These are phyloP conservation scores for Paratinospora sagittata DNA, from an alignment of 164 flowering plant genomes.

Conservation along the genomic window DNA sequence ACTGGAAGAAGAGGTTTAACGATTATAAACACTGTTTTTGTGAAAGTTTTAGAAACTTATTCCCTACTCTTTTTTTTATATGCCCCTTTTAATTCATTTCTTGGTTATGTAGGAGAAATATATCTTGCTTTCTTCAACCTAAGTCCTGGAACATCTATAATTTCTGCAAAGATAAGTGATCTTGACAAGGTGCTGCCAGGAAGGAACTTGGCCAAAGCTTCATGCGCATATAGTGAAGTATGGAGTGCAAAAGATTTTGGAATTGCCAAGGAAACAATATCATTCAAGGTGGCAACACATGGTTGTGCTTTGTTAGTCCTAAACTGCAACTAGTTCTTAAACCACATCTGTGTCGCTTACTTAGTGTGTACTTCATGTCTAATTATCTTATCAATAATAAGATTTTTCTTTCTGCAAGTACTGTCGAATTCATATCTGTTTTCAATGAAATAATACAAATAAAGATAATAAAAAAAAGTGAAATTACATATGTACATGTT, in stretches of 20 bases:
- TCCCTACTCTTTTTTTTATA: background rate
- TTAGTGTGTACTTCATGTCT: too few relatives aligned
- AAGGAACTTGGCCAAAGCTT: constrained; percentile 19
- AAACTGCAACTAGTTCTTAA: constrained; percentile 2
- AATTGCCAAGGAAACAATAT: constrained; percentile 20
- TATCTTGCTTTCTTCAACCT: constrained; percentile 78
- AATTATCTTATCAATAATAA: too few relatives aligned
- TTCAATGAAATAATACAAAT: too few relatives aligned
- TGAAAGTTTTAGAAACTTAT: background rate
- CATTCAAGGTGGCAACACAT: constrained; percentile 18
- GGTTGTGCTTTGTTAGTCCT: constrained; percentile 16
- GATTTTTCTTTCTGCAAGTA: too few relatives aligned
- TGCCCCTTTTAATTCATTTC: constrained; percentile 1
- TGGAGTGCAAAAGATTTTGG: constrained; percentile 56
- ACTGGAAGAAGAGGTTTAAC: constrained; percentile 64
- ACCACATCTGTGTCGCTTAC: too few relatives aligned
- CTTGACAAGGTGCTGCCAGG: constrained; percentile 40
- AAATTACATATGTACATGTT: too few relatives aligned
- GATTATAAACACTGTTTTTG: background rate
- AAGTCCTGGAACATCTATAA: constrained; percentile 23
- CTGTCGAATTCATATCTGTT: too few relatives aligned
- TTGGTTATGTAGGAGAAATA: constrained; percentile 46
- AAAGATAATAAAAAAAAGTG: too few relatives aligned
- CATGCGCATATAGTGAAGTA: constrained; percentile 49
- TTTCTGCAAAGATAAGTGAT: constrained; percentile 46